phyloP scores from a whole-genome alignment of 2,329 filamentous ascomycete genomes.

The Harringtonia aguacate region DNA sequence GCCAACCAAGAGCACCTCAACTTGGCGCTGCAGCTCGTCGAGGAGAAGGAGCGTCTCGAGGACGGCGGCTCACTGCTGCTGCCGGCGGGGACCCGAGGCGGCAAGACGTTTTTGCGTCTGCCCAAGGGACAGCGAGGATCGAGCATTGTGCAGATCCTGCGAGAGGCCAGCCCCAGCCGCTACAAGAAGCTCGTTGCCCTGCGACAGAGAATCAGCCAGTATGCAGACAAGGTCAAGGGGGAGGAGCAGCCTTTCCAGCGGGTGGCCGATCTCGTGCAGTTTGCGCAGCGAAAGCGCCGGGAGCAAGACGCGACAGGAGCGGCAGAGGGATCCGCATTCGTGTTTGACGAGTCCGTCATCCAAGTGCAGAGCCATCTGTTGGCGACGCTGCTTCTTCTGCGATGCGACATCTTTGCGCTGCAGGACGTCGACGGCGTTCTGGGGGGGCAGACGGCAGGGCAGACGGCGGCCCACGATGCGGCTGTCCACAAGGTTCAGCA shows the following conservation, averaged over 20 bases:
- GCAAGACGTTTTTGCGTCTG: neutral
- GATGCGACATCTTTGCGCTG: constrained; percentile 36
- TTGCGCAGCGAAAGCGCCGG: constrained; percentile 23
- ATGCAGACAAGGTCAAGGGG: constrained; percentile 19
- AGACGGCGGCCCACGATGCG: too few species aligned
- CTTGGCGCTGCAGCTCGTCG: constrained; percentile 15
- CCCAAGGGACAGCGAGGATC: neutral
- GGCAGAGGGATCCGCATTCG: constrained; percentile 16
- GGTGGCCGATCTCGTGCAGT: constrained; percentile 32
- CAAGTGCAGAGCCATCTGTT: constrained; percentile 28
- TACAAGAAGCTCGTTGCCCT: constrained; percentile 15
- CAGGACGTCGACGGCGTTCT: constrained; percentile 15
- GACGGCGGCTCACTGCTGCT: too few species aligned
- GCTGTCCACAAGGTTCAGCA: neutral
- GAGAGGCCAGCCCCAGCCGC: neutral
- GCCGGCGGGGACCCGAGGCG: too few species aligned
- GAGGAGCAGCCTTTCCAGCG: constrained; percentile 40
- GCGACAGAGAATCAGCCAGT: constrained; percentile 11
- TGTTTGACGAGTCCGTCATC: constrained; percentile 22
- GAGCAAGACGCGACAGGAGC: neutral
- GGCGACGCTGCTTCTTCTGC: constrained; percentile 31
- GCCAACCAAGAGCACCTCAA: constrained; percentile 28
- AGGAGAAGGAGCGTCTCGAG: constrained; percentile 17
- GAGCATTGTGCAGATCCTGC: neutral
- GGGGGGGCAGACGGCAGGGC: neutral